A percentile compares a stretch with the other conserved stretches of the same genome.
Conservation (phyloP, 2,329 filamentous ascomycete species). For the Pezicula neosporulosa region DNA sequence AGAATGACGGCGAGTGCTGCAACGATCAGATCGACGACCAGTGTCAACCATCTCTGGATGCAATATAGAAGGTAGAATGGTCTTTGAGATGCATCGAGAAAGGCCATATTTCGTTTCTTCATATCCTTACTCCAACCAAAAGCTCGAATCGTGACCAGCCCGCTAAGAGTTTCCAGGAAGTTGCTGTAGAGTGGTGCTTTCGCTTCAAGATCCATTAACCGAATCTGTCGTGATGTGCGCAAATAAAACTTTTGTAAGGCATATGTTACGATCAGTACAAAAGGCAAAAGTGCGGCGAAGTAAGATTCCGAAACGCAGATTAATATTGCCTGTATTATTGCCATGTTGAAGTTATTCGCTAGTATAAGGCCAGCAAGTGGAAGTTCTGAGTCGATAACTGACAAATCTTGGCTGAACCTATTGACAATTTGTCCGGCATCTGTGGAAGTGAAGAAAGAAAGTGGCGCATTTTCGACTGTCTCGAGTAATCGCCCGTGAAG, state of each 20-base stretch:
- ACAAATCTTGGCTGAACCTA: conserved; percentile 41
- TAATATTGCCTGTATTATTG: conserved; percentile 27
- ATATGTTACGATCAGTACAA: conserved; percentile 40
- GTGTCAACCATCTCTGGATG: conserved; percentile 53
- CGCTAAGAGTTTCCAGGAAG: conserved; percentile 40
- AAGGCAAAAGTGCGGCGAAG: conserved; percentile 36
- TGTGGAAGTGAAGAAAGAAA: conserved; percentile 39
- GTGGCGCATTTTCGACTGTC: conserved; percentile 38
- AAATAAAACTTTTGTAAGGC: conserved; percentile 38
- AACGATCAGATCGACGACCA: conserved; percentile 31
- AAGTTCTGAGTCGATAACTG: conserved; percentile 23
- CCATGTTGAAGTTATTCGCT: conserved; percentile 22
- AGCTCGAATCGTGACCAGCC: conserved; percentile 40
- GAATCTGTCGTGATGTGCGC: conserved; percentile 43
- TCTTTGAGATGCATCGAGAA: conserved; percentile 50
- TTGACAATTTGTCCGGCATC: conserved; percentile 41
- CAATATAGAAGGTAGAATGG: conserved; percentile 55
- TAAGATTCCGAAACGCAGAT: conserved; percentile 31
- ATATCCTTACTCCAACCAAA: conserved; percentile 36
- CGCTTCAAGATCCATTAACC: conserved; percentile 41
- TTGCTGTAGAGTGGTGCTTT: conserved; percentile 39
- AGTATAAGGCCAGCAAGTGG: conserved; percentile 30
- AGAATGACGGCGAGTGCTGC: conserved; percentile 26
- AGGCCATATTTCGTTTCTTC: conserved; percentile 33
- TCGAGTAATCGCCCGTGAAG: conserved; percentile 45